phyloP scores from a whole-genome alignment of 306 rosid species.

The Begonia loranthoides region DNA sequence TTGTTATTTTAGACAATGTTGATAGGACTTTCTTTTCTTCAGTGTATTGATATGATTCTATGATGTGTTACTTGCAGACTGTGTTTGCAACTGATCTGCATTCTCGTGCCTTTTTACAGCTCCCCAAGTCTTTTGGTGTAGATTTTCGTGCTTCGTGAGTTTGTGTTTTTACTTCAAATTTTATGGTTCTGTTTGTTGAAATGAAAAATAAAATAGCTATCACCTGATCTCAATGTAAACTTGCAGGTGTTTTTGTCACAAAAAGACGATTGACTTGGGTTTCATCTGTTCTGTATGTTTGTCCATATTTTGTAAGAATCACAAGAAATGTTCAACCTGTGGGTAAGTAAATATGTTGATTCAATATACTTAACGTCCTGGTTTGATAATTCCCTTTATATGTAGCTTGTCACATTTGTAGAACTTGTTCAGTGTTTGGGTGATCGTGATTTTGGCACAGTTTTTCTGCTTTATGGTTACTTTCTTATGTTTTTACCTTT shows the following conservation, averaged over 20 bases:
- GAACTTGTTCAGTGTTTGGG: not conserved
- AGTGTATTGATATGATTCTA: constrained; percentile 7
- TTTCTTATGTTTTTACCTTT: too few species aligned
- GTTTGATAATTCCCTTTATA: not conserved
- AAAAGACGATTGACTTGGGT: constrained; percentile 92
- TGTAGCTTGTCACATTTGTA: not conserved
- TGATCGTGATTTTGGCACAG: too few species aligned
- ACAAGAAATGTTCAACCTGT: constrained; percentile 92
- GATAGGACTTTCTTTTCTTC: constrained; percentile 5
- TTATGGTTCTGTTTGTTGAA: not conserved
- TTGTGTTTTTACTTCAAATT: not conserved
- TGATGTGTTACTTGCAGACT: constrained; percentile 42
- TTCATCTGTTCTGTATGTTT: constrained; percentile 90
- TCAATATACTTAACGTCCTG: too few species aligned
- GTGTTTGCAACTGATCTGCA: constrained; percentile 93
- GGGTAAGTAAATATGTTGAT: constrained; percentile 42
- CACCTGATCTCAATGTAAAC: constrained; percentile 9
- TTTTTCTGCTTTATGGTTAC: too few species aligned
- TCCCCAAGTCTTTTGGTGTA: constrained; percentile 90
- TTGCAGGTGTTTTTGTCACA: constrained; percentile 98
- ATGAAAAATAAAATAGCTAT: not conserved
- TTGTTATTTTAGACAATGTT: not conserved
- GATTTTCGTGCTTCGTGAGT: constrained; percentile 99
- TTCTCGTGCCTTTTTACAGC: constrained; percentile 76
- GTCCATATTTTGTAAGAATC: constrained; percentile 94